phyloP scores from a whole-genome alignment of 805 yeast genomes.

The Ogataea pini region DNA sequence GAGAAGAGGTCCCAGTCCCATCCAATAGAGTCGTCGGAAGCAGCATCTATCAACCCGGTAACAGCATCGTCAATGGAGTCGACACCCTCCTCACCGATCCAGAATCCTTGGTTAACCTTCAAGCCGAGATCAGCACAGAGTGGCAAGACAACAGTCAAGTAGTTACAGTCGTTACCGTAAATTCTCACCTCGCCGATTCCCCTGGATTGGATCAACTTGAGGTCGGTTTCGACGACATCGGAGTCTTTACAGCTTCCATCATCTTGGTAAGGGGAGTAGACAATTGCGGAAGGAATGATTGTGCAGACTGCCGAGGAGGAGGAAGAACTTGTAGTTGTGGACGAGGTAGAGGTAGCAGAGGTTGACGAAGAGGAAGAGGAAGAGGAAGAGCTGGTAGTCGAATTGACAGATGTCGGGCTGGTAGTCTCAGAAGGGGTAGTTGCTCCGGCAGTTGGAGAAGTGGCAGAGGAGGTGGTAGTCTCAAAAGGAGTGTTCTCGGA shows the following conservation, averaged over 20 bases:
- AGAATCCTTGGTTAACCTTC: conserved; percentile 82
- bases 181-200: conserved; percentile 70
- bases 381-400: conserved; percentile 9
- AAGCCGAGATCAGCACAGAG: conserved; percentile 60
- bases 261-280: conserved; percentile 76
- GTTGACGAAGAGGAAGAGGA: conserved; percentile 15
- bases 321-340: conserved; percentile 34
- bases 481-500: conserved; percentile 14
- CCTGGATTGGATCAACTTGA: conserved; percentile 54
- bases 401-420: conserved; percentile 13
- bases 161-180: conserved; percentile 86
- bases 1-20: conserved; percentile 75
- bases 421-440: conserved; percentile 21
- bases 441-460: too few relatives aligned
- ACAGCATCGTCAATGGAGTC: conserved; percentile 68
- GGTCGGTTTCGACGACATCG: conserved; percentile 56
- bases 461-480: conserved; percentile 14
- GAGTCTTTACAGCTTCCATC: conserved; percentile 67
- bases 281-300: conserved; percentile 56
- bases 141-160: conserved; percentile 65
- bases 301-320: conserved; percentile 33
- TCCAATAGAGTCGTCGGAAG: conserved; percentile 35
- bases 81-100: conserved; percentile 67
- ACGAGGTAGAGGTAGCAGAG: conserved; percentile 33
- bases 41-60: conserved; percentile 29